Evolutionary conservation across 805 yeast species (phyloP).

Genomic region (Barnettozyma sucrosica): DNA sequence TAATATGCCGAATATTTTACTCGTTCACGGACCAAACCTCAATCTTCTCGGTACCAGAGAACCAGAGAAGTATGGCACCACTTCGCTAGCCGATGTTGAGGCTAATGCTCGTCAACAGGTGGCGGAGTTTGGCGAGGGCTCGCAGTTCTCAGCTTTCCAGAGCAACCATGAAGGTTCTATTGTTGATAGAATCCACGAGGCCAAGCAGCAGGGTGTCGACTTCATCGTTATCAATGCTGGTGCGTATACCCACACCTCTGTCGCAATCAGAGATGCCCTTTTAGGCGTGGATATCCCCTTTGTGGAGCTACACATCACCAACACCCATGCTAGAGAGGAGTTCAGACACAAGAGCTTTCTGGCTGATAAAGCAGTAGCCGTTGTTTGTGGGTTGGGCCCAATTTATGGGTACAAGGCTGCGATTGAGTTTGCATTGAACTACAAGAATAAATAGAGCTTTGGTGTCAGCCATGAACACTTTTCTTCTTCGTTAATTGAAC

Average conservation of each 20-base stretch:
- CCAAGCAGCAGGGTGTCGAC: constrained; percentile 31
- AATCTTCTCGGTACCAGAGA: constrained; percentile 44
- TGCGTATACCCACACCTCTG: constrained; percentile 47
- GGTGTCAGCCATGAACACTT: no score
- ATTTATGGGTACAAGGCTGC: constrained; percentile 26
- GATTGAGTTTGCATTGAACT: constrained; percentile 25
- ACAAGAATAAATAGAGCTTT: constrained; percentile 10
- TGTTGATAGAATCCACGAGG: constrained; percentile 43
- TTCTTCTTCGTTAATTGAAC: background rate
- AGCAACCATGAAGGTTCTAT: constrained; percentile 42
- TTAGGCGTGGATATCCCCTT: constrained; percentile 44
- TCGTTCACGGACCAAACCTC: constrained; percentile 45
- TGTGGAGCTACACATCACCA: constrained; percentile 45
- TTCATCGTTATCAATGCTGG: constrained; percentile 47
- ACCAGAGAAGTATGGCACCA: constrained; percentile 47
- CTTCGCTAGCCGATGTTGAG: constrained; percentile 39
- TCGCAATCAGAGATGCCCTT: constrained; percentile 45
- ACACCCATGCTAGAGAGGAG: constrained; percentile 45
- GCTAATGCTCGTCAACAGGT: constrained; percentile 29
- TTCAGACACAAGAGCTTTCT: constrained; percentile 45
- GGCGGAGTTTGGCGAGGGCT: constrained; percentile 22
- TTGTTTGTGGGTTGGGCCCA: constrained; percentile 28
- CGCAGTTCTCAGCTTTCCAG: constrained; percentile 33
- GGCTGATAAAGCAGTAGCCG: constrained; percentile 44
- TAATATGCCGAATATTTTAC: constrained; percentile 31